Percentiles rank a stretch among this genome's conserved stretches.
phyloP scores from a whole-genome alignment of 257 asterid genomes.

The Jaltomata sinuosa region DNA sequence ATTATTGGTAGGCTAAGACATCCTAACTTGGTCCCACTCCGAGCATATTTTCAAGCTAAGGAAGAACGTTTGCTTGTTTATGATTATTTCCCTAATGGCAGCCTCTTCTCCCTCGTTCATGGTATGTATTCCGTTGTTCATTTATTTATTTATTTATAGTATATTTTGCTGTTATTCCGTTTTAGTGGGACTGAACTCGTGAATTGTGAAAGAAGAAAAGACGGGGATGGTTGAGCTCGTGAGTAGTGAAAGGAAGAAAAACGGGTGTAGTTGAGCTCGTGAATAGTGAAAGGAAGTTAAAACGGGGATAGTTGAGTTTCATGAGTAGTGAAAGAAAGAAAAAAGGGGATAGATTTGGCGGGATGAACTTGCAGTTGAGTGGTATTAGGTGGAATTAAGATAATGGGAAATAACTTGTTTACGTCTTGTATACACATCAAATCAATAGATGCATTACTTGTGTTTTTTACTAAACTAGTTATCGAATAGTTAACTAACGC shows the following conservation, averaged over 20 bases:
- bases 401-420: not conserved
- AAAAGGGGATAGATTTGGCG: not conserved
- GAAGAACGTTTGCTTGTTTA: constrained; percentile 89
- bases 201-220: not conserved
- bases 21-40: constrained; percentile 78
- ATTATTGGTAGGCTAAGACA: constrained; percentile 72
- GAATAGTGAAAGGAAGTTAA: not conserved
- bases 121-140: constrained; percentile 30
- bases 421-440: not conserved
- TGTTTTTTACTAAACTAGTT: not conserved
- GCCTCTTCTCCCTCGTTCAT: constrained; percentile 85
- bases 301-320: not conserved
- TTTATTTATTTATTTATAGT: not conserved
- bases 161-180: not conserved
- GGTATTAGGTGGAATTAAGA: not conserved
- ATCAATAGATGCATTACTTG: not conserved
- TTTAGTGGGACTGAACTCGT: not conserved
- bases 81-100: constrained; percentile 96
- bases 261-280: not conserved
- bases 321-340: not conserved
- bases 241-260: not conserved
- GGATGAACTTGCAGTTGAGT: not conserved
- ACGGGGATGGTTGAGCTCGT: not conserved
- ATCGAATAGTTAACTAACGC: not conserved
- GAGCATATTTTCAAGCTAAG: constrained; percentile 93